These are phyloP conservation scores for Scalesia atractyloides DNA, from an alignment of 129 eudicot genomes.

Conservation along the genomic window DNA sequence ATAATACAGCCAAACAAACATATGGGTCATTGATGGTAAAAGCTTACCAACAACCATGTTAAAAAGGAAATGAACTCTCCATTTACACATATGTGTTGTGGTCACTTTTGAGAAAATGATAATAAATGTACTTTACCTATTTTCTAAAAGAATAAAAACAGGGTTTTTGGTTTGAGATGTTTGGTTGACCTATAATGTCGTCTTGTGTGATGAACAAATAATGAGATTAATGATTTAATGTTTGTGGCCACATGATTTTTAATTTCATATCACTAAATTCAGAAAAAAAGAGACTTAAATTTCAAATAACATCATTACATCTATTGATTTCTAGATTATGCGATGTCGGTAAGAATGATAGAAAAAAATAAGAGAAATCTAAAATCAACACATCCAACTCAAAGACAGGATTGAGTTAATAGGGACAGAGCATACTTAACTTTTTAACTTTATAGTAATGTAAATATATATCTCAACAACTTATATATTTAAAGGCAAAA, in stretches of 20 bases:
- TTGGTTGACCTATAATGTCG: not conserved
- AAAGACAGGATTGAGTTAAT: not conserved
- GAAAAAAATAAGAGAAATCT: not conserved
- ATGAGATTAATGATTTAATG: not conserved
- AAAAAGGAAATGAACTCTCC: not conserved
- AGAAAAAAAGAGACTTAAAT: not conserved
- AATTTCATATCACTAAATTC: not conserved
- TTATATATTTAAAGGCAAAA: no score
- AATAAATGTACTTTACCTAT: not conserved
- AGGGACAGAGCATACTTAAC: no score
- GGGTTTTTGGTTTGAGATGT: not conserved
- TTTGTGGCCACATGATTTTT: not conserved
- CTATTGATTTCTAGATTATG: not conserved
- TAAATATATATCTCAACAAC: no score
- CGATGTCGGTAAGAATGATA: not conserved
- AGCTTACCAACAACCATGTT: not conserved
- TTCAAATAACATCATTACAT: not conserved
- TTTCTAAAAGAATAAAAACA: not conserved
- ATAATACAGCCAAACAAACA: not conserved
- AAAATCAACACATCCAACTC: not conserved
- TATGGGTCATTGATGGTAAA: constrained; percentile 1
- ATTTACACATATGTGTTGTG: not conserved
- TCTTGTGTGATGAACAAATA: not conserved
- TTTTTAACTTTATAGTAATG: no score
- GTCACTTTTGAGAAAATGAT: constrained; percentile 7